Percentiles rank a stretch among this genome's conserved stretches.
Conservation (phyloP, 352 stramenopile genomes). For the Phytophthora tubulina region DNA sequence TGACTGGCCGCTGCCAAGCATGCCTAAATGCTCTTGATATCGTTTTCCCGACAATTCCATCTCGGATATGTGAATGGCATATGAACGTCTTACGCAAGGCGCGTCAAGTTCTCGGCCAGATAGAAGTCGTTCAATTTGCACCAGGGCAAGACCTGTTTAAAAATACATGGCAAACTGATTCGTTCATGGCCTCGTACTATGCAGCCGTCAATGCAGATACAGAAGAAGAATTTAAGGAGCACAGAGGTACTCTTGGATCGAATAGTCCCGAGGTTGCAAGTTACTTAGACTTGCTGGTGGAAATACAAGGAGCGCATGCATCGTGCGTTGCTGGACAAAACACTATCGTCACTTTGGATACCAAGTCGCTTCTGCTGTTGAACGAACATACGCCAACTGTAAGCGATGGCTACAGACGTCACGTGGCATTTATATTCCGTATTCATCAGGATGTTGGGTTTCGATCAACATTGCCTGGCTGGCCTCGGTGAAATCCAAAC, state of each 20-base stretch:
- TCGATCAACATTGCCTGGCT: too few species aligned
- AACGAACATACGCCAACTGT: slow-evolving; percentile 3
- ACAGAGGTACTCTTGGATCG: background rate
- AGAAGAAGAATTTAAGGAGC: background rate
- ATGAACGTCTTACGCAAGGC: slow-evolving; percentile 15
- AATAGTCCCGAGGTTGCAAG: background rate
- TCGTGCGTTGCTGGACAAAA: slow-evolving; percentile 16
- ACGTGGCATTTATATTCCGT: background rate
- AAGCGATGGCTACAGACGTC: slow-evolving; percentile 11
- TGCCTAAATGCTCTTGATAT: slow-evolving; percentile 16
- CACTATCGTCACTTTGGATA: slow-evolving; percentile 12
- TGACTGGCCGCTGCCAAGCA: slow-evolving; percentile 7
- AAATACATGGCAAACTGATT: slow-evolving; percentile 12
- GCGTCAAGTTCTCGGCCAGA: background rate
- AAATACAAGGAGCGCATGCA: slow-evolving; percentile 1
- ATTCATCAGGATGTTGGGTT: too few species aligned
- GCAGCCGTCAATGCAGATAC: slow-evolving; percentile 4
- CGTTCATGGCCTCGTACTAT: slow-evolving; percentile 7
- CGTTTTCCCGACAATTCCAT: background rate
- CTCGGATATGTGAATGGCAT: slow-evolving; percentile 16
- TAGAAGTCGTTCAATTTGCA: background rate
- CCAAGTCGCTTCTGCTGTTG: background rate
- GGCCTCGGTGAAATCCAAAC: too few species aligned
- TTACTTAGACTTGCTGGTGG: slow-evolving; percentile 10
- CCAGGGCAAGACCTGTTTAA: slow-evolving; percentile 6